Conservation (phyloP, 345 rosid species). For the Rubroshorea leprosula region DNA sequence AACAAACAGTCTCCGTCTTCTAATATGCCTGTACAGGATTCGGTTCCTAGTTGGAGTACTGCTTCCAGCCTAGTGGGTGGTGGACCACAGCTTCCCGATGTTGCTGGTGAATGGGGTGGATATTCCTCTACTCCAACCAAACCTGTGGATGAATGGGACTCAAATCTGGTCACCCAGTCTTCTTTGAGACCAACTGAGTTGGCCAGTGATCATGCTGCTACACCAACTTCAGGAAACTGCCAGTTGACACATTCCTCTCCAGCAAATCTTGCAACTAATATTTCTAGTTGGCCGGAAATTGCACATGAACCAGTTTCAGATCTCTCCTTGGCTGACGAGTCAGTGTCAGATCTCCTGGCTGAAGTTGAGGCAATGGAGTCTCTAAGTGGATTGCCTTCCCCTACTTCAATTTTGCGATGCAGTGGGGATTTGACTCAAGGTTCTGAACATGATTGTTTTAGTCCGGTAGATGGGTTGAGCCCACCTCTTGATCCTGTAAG, state of each 20-base stretch:
- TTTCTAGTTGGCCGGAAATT: conserved; percentile 67
- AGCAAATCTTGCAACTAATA: conserved; percentile 29
- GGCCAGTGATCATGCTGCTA: conserved; percentile 42
- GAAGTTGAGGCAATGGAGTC: conserved; percentile 99
- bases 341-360: conserved; percentile 98
- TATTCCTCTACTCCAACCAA: no score
- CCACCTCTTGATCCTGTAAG: conserved; percentile 53
- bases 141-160: conserved; percentile 47
- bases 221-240: conserved; percentile 59
- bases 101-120: conserved; percentile 53
- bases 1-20: conserved; percentile 45
- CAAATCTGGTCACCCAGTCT: conserved; percentile 34
- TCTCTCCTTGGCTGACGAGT: conserved; percentile 62
- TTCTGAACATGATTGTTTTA: conserved; percentile 71
- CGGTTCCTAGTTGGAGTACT: conserved; percentile 70
- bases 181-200: conserved; percentile 44
- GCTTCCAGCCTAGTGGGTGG: conserved; percentile 56
- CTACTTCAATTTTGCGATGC: conserved; percentile 56
- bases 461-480: conserved; percentile 65
- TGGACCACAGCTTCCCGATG: conserved; percentile 52
- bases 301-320: conserved; percentile 60
- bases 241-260: conserved; percentile 38
- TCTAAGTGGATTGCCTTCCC: conserved; percentile 63
- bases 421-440: conserved; percentile 44
- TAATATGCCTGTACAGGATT: conserved; percentile 43